phyloP scores from a whole-genome alignment of 2,329 filamentous ascomycete genomes.

The Colletotrichum sp. region DNA sequence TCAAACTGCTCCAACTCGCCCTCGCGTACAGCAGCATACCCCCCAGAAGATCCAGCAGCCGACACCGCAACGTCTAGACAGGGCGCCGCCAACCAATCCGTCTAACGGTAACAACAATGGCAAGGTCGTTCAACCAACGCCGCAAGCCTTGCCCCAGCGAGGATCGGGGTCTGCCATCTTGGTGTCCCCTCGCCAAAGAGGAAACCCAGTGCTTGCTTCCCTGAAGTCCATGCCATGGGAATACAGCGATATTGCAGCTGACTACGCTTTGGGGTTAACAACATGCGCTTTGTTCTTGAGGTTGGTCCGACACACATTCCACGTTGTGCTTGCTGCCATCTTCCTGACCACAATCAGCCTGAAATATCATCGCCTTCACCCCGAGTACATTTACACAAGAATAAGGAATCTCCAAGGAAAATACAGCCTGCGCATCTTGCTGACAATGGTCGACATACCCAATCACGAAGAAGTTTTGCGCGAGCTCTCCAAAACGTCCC shows the following conservation, averaged over 20 bases:
- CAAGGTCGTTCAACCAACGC: conserved; percentile 84
- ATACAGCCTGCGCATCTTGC: conserved; percentile 84
- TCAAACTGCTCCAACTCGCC: conserved; percentile 21
- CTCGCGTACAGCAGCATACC: conserved; percentile 41
- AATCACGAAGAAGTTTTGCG: conserved; percentile 91
- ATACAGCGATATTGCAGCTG: conserved; percentile 94
- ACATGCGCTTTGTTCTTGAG: conserved; percentile 91
- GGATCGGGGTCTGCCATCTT: conserved; percentile 77
- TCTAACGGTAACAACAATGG: conserved; percentile 38
- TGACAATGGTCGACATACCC: conserved; percentile 92
- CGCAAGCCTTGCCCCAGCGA: conserved; percentile 76
- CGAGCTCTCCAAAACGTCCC: conserved; percentile 88
- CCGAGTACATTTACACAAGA: conserved; percentile 96
- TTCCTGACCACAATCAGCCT: conserved; percentile 51
- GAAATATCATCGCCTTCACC: conserved; percentile 96
- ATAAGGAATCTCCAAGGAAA: conserved; percentile 84
- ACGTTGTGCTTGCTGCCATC: not conserved
- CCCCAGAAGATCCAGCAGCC: conserved; percentile 45
- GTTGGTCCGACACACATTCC: conserved; percentile 27
- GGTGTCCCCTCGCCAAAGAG: conserved; percentile 91
- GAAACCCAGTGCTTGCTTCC: conserved; percentile 87
- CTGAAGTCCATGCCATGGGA: conserved; percentile 90
- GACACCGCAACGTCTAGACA: conserved; percentile 61
- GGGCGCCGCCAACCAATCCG: conserved; percentile 44
- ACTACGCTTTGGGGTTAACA: conserved; percentile 86